Evolutionary conservation across 345 rosid genomes (phyloP), one percentile per base, ranked within the genome.

Genomic region (Hibiscus tridactylites): DNA sequence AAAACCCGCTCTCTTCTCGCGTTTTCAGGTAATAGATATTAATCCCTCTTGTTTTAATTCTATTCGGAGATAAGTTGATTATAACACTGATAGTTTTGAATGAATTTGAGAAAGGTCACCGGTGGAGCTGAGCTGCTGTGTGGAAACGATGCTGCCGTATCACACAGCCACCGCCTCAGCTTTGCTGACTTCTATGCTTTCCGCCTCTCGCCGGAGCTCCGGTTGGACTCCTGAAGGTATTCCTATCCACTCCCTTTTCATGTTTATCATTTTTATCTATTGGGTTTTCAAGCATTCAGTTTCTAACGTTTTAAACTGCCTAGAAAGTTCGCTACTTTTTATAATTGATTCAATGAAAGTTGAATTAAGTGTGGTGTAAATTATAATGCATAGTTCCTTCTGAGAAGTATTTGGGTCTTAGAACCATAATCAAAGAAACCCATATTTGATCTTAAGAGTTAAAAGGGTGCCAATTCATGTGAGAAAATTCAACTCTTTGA

Each of bases 111-210:
- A 21, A 71, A 93, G 98, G 80, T 88, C 89, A 12, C 93, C 97
- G 13, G 85, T 88, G 77, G 90, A 85, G 82, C 31, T 89, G 85
- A 88, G 97, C 83, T 85, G 85, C 79, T 87, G 95, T 71, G 83
- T 87, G n/a, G 96, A 89, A 77, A 81, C 97, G 26, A 73, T 91
- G 90, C 71, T 88, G 72, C 98, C 98, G 65, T 87, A 87, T 77
- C 96, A 93, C 82, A 84, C 93, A 4, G 97, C 87, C 60, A 93
- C 91, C 28, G 94, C 98, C 49, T 87, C 96, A 1, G 90, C 98
- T 4, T 82, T 93, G 82, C 91, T 93, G 65, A 91, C 86, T 81
- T 91, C 97, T 19, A 89, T 83, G 98, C 89, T 91, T 8, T 86
- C 96, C 6, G 87, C 78, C 33, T 88, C 98, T 72, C 79, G 77